Percentiles rank a stretch among this genome's conserved stretches.
These are phyloP conservation scores for Termitomyces sp. DNA, from an alignment of 768 basidiomycete species.

Conservation along the genomic window DNA sequence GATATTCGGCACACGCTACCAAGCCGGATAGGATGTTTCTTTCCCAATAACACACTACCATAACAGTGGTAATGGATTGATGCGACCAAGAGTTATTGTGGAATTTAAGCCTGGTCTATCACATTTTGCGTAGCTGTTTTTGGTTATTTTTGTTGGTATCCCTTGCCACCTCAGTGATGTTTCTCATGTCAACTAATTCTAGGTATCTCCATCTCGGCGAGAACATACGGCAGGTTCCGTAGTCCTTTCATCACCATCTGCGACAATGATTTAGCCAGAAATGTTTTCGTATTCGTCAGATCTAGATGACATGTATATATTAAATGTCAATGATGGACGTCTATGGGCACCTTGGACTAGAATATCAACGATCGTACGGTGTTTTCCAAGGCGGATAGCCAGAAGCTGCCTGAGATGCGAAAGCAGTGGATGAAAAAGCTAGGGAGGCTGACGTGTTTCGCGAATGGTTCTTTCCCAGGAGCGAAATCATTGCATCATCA, in stretches of 20 bases:
- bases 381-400: conserved; percentile 23
- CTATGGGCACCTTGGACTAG: too few relatives aligned
- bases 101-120: too few relatives aligned
- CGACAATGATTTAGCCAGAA: neutral
- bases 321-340: neutral
- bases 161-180: neutral
- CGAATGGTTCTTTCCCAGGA: conserved; percentile 22
- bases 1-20: neutral
- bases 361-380: conserved; percentile 13
- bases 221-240: neutral
- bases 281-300: neutral
- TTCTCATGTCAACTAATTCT: neutral
- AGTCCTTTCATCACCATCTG: too few relatives aligned
- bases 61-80: too few relatives aligned
- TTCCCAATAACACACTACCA: neutral
- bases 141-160: neutral
- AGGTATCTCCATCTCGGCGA: neutral
- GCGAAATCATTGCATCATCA: conserved; percentile 33
- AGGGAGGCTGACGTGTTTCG: conserved; percentile 8
- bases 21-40: neutral
- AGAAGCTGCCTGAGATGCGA: conserved; percentile 16
- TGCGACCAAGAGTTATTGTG: too few relatives aligned
- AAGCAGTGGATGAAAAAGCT: conserved; percentile 10
- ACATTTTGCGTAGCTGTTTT: neutral
- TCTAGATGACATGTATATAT: neutral